phyloP scores from a whole-genome alignment of 1,284 basidiomycete genomes.

The Hymenochaete sp. region DNA sequence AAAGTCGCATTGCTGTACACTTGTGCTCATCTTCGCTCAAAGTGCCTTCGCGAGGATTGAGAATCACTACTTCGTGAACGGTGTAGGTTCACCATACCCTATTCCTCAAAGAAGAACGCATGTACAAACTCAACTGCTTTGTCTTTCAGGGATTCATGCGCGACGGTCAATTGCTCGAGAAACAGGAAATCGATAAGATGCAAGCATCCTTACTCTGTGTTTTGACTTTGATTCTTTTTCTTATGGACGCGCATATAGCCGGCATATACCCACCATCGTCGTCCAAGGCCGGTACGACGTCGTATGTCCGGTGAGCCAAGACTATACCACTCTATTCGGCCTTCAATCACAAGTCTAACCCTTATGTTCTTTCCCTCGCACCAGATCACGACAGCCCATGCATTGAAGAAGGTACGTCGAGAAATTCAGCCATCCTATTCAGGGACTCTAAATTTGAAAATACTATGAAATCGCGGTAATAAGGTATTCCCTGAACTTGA shows the following conservation, averaged over 20 bases:
- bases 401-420: slow-evolving; percentile 54
- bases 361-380: not conserved
- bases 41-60: slow-evolving; percentile 88
- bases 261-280: slow-evolving; percentile 76
- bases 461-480: no score
- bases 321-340: slow-evolving; percentile 22
- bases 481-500: slow-evolving; percentile 75
- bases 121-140: not conserved
- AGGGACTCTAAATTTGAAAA: not conserved
- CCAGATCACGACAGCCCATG: slow-evolving; percentile 71
- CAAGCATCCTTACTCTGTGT: slow-evolving; percentile 28
- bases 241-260: slow-evolving; percentile 47
- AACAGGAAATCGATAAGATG: slow-evolving; percentile 88
- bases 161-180: slow-evolving; percentile 81
- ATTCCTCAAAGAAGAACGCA: not conserved
- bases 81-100: slow-evolving; percentile 32
- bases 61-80: slow-evolving; percentile 86
- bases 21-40: slow-evolving; percentile 16
- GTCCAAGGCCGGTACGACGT: slow-evolving; percentile 86
- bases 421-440: not conserved
- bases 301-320: slow-evolving; percentile 72
- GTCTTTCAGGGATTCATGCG: slow-evolving; percentile 80
- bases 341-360: slow-evolving; percentile 1
- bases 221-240: slow-evolving; percentile 20
- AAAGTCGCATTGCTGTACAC: not conserved